These are phyloP conservation scores for Mortierella polycephala DNA, from an alignment of 371 early-diverging fungal genomes.

Conservation along the genomic window DNA sequence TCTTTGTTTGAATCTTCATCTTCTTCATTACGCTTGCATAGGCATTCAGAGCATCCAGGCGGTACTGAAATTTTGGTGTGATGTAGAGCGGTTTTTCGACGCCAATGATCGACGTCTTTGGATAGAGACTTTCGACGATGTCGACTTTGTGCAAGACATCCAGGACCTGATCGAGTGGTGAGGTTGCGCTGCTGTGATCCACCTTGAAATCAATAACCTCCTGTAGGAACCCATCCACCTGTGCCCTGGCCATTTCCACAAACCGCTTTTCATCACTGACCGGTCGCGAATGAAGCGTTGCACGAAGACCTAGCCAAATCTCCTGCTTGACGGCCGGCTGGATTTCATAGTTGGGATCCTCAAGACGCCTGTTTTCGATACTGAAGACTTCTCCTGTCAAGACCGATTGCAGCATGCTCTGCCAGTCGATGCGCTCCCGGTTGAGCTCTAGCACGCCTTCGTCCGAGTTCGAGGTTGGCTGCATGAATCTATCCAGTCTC, in stretches of 20 bases:
- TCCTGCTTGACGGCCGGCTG: conserved; percentile 66
- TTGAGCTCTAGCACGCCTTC: conserved; percentile 60
- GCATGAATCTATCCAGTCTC: conserved; percentile 45
- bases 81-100: conserved; percentile 79
- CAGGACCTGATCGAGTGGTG: conserved; percentile 71
- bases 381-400: conserved; percentile 88
- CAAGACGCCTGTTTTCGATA: conserved; percentile 80
- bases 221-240: conserved; percentile 70
- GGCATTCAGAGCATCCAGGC: conserved; percentile 78
- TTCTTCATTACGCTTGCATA: conserved; percentile 82
- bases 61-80: conserved; percentile 72
- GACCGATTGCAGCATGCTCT: conserved; percentile 86
- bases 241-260: conserved; percentile 73
- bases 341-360: conserved; percentile 63
- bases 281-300: conserved; percentile 71
- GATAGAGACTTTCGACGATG: conserved; percentile 81
- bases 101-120: conserved; percentile 73
- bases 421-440: conserved; percentile 84
- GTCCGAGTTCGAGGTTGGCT: conserved; percentile 38
- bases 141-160: conserved; percentile 79
- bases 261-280: conserved; percentile 73
- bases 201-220: conserved; percentile 75
- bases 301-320: conserved; percentile 83
- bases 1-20: conserved; percentile 76
- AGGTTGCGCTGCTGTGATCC: conserved; percentile 51